Conservation (phyloP, 1,284 basidiomycete species). For the Naganishia sp. region DNA sequence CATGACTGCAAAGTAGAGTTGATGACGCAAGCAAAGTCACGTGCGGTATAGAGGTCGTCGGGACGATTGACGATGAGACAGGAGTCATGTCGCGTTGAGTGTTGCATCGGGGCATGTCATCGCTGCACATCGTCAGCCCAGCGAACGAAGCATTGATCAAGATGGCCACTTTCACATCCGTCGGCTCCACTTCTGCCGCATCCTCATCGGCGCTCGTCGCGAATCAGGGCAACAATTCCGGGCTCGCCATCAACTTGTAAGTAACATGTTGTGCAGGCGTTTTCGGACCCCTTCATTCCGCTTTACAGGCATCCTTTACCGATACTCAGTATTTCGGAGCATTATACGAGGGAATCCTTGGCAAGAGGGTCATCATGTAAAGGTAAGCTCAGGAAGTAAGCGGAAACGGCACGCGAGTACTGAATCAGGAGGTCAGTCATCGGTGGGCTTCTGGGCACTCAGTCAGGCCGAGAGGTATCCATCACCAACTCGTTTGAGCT, state of each 20-base stretch:
- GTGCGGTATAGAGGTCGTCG: constrained; percentile 1
- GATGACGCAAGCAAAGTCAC: constrained; percentile 28
- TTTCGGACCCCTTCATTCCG: neutral
- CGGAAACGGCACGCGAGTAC: too few species aligned
- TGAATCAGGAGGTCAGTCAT: constrained; percentile 62
- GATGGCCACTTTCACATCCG: neutral
- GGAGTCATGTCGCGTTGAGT: too few species aligned
- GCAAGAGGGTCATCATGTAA: constrained; percentile 64
- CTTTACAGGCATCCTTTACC: constrained; percentile 70
- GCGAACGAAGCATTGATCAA: neutral
- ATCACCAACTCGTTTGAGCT: constrained; percentile 97
- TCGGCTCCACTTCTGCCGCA: neutral
- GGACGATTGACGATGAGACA: neutral
- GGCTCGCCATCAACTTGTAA: constrained; percentile 49
- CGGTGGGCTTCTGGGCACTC: constrained; percentile 91
- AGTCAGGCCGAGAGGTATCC: constrained; percentile 89
- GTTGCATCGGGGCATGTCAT: too few species aligned
- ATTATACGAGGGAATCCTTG: constrained; percentile 78
- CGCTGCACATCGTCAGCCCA: too few species aligned
- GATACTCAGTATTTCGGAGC: constrained; percentile 95
- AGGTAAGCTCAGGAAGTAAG: constrained; percentile 61
- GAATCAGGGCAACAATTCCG: constrained; percentile 34
- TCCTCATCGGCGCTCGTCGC: constrained; percentile 19
- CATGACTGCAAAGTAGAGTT: neutral
- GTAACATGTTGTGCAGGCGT: constrained; percentile 17